Base-by-base conservation (phyloP, 306 rosid genomes). In the Ziziphus jujuba region DNA sequence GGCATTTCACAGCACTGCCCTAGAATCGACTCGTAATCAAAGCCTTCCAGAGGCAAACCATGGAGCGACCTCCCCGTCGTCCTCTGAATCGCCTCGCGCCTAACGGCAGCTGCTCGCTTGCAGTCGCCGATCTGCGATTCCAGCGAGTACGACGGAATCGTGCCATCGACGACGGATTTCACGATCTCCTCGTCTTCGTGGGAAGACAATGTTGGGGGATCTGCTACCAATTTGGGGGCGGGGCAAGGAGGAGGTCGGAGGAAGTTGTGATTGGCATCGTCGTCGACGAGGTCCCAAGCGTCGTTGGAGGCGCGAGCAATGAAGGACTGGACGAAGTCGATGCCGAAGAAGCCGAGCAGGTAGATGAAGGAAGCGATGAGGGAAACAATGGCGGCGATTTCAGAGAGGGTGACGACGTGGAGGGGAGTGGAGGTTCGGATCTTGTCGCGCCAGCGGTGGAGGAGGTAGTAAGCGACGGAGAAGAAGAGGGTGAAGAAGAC, bases 1-100 rank as follows among this genome's bases (percentile, higher is more conserved):
- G 97, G 97, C 96, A 88, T 86, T 66, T 91, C 97, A 11, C 96
- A 91, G 76, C 97, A 91, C 84, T 91, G 96, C 1, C 96, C 97
- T 24, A 86, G 56, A 2, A 91, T 86, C 1, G 97, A 81, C 0
- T 75, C 89, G 38, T 86, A 91, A 63, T 91, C 92, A 43, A 88
- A 91, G 7, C 90, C 92, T 23, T 86, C 92, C 5, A 83, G 13
- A 0, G 97, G 96, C 14, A 91, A 56, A 5, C 87, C 92, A 3
- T 61, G 19, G 0, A 91, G 65, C 8, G 87, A 86, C 69, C 61
- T 81, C 1, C 87, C 77, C 7, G 87, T 68, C 5, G 57, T 3
- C 45, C 79, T 86, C 78, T 91, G 91, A 49, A 88, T 77, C 7
- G 83, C 91, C 73, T 72, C 80, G 3, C 86, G 83, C 7, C 97